These are phyloP conservation scores for Paramecium primaurelia DNA, from an alignment of 73 alveolate genomes.

Conservation along the genomic window DNA sequence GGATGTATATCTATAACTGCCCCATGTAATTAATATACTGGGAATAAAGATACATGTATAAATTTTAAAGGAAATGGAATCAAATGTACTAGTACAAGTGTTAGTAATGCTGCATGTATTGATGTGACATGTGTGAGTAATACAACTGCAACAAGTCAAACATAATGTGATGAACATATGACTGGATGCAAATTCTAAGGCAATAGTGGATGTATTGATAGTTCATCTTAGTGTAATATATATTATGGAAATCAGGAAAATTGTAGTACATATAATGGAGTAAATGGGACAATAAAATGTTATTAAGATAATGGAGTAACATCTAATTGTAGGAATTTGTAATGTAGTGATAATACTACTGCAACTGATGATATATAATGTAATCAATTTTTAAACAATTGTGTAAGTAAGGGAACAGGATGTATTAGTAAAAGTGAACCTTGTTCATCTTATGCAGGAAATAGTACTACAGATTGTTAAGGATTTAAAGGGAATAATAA, in stretches of 20 bases:
- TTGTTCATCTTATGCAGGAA: constrained; percentile 5
- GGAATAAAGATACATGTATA: not conserved
- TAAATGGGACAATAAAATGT: not conserved
- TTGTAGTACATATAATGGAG: not conserved
- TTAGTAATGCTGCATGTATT: not conserved
- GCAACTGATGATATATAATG: not conserved
- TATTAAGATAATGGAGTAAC: not conserved
- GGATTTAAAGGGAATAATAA: not conserved
- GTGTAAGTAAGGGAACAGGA: constrained; percentile 39
- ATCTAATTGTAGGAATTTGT: not conserved
- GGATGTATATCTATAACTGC: not conserved
- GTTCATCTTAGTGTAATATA: not conserved
- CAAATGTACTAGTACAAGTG: not conserved
- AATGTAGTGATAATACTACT: not conserved
- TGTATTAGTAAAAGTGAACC: not conserved
- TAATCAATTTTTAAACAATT: not conserved
- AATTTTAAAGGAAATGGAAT: not conserved
- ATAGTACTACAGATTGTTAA: not conserved
- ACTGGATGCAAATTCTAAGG: constrained; percentile 16
- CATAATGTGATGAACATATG: not conserved
- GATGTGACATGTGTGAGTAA: not conserved
- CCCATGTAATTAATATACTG: not conserved
- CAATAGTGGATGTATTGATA: not conserved
- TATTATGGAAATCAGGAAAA: not conserved
- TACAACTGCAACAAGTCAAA: not conserved